These are phyloP conservation scores for Botryotinia narcissicola DNA, from an alignment of 2,329 filamentous ascomycete species.

Conservation along the genomic window DNA sequence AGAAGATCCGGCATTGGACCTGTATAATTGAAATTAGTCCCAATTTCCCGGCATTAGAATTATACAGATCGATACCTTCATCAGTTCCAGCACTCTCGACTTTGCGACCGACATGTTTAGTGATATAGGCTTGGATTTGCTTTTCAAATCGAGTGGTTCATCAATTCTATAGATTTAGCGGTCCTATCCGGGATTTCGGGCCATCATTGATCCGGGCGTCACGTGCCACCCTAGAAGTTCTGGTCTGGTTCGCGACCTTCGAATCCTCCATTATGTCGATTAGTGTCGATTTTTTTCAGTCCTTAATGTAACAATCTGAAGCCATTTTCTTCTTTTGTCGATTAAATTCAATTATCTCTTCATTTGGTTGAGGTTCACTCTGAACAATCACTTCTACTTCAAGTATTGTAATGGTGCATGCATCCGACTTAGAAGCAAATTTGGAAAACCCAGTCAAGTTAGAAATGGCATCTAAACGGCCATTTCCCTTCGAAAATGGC, in stretches of 20 bases:
- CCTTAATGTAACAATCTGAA: not conserved
- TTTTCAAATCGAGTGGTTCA: not conserved
- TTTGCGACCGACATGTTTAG: conserved; percentile 61
- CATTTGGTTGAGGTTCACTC: not conserved
- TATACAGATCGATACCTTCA: conserved; percentile 62
- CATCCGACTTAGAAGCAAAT: not conserved
- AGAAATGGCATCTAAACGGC: conserved; percentile 11
- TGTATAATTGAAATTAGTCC: conserved; percentile 42
- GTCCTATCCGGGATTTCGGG: not conserved
- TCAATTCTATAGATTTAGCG: conserved; percentile 5
- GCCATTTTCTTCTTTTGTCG: not conserved
- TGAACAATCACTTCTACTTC: not conserved
- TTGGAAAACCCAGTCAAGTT: not conserved
- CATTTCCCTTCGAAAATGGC: conserved; percentile 8
- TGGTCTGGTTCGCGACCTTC: not conserved
- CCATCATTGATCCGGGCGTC: not conserved
- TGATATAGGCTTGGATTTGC: conserved; percentile 11
- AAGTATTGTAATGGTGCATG: not conserved
- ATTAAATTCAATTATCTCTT: not conserved
- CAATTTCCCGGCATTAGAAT: not conserved
- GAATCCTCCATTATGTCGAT: not conserved
- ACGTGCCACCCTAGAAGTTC: not conserved
- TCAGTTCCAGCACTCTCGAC: conserved; percentile 64
- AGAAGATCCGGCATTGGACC: conserved; percentile 91
- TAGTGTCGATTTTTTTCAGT: not conserved